Percentiles rank a stretch among this genome's conserved stretches.
Conservation (phyloP, 768 basidiomycete species). For the Termitomyces sp. region DNA sequence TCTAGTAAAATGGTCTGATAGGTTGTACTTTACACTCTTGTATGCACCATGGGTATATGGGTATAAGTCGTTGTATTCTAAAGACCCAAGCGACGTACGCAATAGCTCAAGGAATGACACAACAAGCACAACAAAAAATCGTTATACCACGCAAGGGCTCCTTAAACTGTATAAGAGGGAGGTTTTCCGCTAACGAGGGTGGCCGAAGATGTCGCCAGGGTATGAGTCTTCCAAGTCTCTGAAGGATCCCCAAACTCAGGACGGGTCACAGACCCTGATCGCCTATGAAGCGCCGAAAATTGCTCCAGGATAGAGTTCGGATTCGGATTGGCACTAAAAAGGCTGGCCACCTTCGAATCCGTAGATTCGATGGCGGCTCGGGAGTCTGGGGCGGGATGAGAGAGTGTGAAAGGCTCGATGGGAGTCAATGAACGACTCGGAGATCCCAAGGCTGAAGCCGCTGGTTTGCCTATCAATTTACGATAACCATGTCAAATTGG, state of each 20-base stretch:
- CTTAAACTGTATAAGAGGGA: background rate
- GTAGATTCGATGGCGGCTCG: background rate
- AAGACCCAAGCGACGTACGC: too few relatives aligned
- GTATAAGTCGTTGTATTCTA: background rate
- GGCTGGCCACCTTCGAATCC: background rate
- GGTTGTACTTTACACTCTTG: background rate
- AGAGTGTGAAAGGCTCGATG: slow-evolving; percentile 1
- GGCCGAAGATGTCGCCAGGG: background rate
- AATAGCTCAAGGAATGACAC: too few relatives aligned
- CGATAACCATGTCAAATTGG: background rate
- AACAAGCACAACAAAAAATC: background rate
- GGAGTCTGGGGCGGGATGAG: background rate
- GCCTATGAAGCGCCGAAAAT: background rate
- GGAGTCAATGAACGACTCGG: background rate
- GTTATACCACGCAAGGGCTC: background rate
- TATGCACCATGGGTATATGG: background rate
- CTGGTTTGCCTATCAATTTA: background rate
- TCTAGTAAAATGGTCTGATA: background rate
- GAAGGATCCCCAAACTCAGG: background rate
- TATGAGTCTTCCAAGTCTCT: background rate
- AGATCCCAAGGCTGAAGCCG: background rate
- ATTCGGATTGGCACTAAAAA: background rate
- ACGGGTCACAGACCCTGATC: background rate
- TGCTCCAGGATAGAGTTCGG: background rate
- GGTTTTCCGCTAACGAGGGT: background rate